These are phyloP conservation scores for Orbilia ellipsospora DNA, from an alignment of 2,329 filamentous ascomycete genomes.

Conservation along the genomic window DNA sequence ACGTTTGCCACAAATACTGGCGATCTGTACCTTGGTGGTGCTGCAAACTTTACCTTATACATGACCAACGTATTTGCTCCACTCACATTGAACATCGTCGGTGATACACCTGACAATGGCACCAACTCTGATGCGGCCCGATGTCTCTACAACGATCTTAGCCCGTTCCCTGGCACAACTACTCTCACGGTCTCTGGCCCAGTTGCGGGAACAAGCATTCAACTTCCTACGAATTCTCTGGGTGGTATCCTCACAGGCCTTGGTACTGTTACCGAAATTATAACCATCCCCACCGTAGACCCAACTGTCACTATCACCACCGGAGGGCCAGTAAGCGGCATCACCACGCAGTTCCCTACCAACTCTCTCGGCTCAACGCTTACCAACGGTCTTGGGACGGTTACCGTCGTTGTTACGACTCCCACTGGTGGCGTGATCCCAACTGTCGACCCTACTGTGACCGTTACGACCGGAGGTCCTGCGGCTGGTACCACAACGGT, in stretches of 20 bases:
- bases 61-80: background rate
- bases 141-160: background rate
- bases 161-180: background rate
- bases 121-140: slow-evolving; percentile 1
- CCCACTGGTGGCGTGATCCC: too few relatives aligned
- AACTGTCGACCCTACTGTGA: too few relatives aligned
- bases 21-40: background rate
- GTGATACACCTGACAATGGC: background rate
- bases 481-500: too few relatives aligned
- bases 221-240: background rate
- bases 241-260: background rate
- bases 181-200: background rate
- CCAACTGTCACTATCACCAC: background rate
- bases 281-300: background rate
- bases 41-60: background rate
- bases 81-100: background rate
- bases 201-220: background rate
- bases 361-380: too few relatives aligned
- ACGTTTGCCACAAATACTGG: slow-evolving; percentile 1
- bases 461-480: too few relatives aligned
- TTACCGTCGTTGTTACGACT: too few relatives aligned
- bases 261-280: background rate
- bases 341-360: too few relatives aligned
- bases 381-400: too few relatives aligned
- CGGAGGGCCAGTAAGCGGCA: too few relatives aligned